Percentiles rank a stretch among this genome's conserved stretches.
These are phyloP conservation scores for Chlorella sp. DNA, from an alignment of 139 green algal genomes.

Conservation along the genomic window DNA sequence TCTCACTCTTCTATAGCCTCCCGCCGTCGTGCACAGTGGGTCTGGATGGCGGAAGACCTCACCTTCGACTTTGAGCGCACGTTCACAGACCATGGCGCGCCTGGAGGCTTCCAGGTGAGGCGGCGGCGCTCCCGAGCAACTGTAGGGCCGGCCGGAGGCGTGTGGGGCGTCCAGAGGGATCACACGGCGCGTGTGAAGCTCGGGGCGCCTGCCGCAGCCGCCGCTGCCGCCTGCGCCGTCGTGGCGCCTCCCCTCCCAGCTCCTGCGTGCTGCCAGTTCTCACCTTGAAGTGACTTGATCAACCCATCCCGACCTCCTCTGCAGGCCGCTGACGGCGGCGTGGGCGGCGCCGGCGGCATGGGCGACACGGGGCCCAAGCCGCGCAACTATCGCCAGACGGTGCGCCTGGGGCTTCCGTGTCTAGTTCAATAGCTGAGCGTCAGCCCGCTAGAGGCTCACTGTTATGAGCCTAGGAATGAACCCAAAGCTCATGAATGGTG, in stretches of 20 bases:
- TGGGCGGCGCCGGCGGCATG: neutral
- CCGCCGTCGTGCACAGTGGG: too few species aligned
- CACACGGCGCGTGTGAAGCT: neutral
- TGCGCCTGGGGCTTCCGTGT: too few species aligned
- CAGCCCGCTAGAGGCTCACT: too few species aligned
- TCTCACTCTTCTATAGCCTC: too few species aligned
- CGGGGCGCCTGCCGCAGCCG: neutral
- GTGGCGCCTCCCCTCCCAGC: neutral
- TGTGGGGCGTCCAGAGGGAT: neutral
- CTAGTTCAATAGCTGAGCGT: too few species aligned
- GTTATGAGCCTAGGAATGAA: too few species aligned
- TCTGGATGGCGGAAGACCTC: constrained; percentile 40
- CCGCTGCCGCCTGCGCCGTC: neutral
- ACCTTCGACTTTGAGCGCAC: constrained; percentile 79
- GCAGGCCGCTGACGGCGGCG: neutral
- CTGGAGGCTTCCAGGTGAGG: constrained; percentile 25
- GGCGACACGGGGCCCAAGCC: constrained; percentile 14
- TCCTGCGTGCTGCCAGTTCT: neutral
- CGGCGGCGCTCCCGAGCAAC: neutral
- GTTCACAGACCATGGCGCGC: constrained; percentile 9
- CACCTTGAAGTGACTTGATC: neutral
- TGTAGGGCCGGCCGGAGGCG: neutral
- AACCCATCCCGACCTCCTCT: neutral
- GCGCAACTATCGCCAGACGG: constrained; percentile 78
- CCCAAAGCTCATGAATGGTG: too few species aligned